Evolutionary conservation across 768 basidiomycete genomes (phyloP).

Genomic region (Trametes punicea): DNA sequence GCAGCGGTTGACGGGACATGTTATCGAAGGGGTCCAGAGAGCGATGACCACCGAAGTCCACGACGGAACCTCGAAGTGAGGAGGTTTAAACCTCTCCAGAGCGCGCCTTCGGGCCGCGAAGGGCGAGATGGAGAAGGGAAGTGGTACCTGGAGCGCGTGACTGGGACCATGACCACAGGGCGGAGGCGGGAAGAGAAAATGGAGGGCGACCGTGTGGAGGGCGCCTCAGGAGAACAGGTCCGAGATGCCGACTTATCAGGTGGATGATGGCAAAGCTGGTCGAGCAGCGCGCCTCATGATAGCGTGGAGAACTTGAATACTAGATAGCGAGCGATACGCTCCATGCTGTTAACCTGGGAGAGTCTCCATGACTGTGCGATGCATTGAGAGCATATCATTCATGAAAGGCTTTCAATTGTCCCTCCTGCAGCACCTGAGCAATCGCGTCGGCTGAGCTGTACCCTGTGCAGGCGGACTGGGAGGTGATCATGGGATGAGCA

Average conservation of each 20-base stretch:
- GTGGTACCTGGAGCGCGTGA: slow-evolving; percentile 3
- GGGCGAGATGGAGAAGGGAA: not conserved
- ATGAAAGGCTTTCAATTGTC: no score
- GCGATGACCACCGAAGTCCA: not conserved
- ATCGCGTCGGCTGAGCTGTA: no score
- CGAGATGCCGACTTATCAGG: slow-evolving; percentile 15
- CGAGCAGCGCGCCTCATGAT: not conserved
- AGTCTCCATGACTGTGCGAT: no score
- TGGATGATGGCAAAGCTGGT: slow-evolving; percentile 14
- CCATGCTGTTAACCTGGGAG: no score
- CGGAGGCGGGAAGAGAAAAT: not conserved
- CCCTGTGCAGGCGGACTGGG: no score
- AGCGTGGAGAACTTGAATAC: not conserved
- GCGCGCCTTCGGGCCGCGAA: not conserved
- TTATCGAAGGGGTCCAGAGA: not conserved
- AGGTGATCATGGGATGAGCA: no score
- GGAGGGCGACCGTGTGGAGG: slow-evolving; percentile 4
- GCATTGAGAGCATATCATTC: no score
- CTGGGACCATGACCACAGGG: not conserved
- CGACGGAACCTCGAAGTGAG: not conserved
- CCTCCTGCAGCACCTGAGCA: no score
- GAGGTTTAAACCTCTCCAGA: not conserved
- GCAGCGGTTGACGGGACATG: slow-evolving; percentile 15
- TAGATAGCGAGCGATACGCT: no score
- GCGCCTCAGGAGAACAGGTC: not conserved